phyloP scores from a whole-genome alignment of 2,329 filamentous ascomycete genomes.

The Rhytidhysteron rufulum region DNA sequence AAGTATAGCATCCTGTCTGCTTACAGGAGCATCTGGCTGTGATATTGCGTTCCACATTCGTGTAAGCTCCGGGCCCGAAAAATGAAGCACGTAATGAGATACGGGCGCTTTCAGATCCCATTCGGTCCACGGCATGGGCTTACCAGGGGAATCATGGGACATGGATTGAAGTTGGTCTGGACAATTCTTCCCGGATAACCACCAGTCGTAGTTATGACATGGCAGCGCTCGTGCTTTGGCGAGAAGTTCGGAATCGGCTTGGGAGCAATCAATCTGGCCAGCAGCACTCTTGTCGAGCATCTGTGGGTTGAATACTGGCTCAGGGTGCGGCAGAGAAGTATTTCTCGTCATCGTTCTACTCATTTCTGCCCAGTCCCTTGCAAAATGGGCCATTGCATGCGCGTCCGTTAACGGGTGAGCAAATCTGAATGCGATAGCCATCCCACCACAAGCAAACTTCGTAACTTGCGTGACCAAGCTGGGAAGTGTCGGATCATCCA shows the following conservation, averaged over 20 bases:
- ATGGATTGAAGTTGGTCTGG: background rate
- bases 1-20: too few relatives aligned
- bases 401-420: constrained; percentile 47
- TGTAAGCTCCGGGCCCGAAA: too few relatives aligned
- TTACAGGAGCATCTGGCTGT: too few relatives aligned
- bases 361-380: constrained; percentile 39
- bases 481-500: background rate
- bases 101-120: background rate
- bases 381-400: constrained; percentile 40
- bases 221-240: constrained; percentile 37
- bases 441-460: constrained; percentile 39
- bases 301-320: constrained; percentile 40
- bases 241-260: constrained; percentile 6
- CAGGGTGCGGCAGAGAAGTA: too few relatives aligned
- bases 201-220: constrained; percentile 49
- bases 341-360: too few relatives aligned
- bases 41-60: too few relatives aligned
- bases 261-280: constrained; percentile 2
- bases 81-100: background rate
- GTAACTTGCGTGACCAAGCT: constrained; percentile 39
- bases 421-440: constrained; percentile 40
- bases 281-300: constrained; percentile 34
- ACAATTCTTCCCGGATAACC: constrained; percentile 13
- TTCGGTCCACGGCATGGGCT: background rate
- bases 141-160: background rate